Base-by-base conservation (phyloP, 345 rosid genomes). In the Brassica napus region DNA sequence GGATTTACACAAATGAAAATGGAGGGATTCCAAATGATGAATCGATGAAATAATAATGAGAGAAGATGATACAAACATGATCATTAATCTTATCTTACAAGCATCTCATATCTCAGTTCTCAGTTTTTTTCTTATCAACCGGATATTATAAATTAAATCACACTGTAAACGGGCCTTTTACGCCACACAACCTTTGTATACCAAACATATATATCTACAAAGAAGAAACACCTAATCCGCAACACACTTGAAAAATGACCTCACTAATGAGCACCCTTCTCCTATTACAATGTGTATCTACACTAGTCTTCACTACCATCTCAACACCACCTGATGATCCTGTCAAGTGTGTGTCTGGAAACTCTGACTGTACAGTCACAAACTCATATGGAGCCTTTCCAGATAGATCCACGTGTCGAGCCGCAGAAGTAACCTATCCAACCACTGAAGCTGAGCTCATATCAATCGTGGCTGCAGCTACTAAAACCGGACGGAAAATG, bases 71-170 rank as follows among this genome's bases (percentile, higher is more conserved):
- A 44, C 42, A 60, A 79, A 59, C 82, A 44, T 66, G 68, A 79
- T 74, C 35, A 79, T 74, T 63, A 68, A 16, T 63, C 82, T 74
- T 74, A 74, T 69, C 60, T 69, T 79, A 61, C 66, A 79, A 79
- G 82, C 79, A 68, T 79, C 70, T 63, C 66, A 68, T 24, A 73
- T 67, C 58, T 67, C 69, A 42, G 30, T 42, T 71, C 23, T 35
- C 69, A 42, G 30, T 42, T 71, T 15, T 35, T 64, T 71, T 71
- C 35, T 44, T 26, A 77, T 77, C 80, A 63, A 63, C 71, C 65
- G 15, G 65, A 55, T 54, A 55, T 31, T 32, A 24, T 14, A 47
- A 49, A 14, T 61, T 21, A 60, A 26, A 59, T 52, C 21, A 63
- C 65, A 23, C 24, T 21, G 18, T 11, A 2, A 62, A 28, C 76